Evolutionary conservation across 768 basidiomycete species (phyloP).

Genomic region (Leccinum obscurum): DNA sequence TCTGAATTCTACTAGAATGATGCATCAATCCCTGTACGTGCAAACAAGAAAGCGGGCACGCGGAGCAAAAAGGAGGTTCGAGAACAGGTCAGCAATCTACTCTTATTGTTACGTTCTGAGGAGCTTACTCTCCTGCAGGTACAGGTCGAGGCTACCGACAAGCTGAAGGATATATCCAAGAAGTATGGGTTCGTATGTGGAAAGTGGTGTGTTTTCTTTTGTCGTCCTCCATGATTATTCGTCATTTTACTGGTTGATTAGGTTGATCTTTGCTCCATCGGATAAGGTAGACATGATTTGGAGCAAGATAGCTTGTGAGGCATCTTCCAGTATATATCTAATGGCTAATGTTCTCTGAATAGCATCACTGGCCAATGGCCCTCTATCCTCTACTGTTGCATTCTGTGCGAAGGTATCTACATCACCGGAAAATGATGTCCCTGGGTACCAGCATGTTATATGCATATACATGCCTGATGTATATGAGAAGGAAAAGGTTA

Average conservation of each 20-base stretch:
- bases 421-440: conserved; percentile 45
- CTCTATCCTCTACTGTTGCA: conserved; percentile 58
- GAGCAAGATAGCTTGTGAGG: conserved; percentile 60
- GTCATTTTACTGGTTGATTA: conserved; percentile 26
- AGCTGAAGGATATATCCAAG: conserved; percentile 59
- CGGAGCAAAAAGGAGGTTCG: conserved; percentile 77
- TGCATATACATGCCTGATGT: conserved; percentile 74
- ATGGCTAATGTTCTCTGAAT: conserved; percentile 3
- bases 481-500: conserved; percentile 61
- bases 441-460: conserved; percentile 62
- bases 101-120: background rate
- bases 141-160: conserved; percentile 57
- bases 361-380: conserved; percentile 69
- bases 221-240: background rate
- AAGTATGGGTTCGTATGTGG: conserved; percentile 56
- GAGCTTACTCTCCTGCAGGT: conserved; percentile 37
- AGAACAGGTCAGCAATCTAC: conserved; percentile 50
- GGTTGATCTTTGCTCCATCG: conserved; percentile 64
- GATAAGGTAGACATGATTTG: conserved; percentile 67
- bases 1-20: conserved; percentile 50
- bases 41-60: conserved; percentile 69
- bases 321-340: background rate
- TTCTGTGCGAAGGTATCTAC: conserved; percentile 67
- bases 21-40: conserved; percentile 59
- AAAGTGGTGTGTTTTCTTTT: conserved; percentile 55